Conservation (phyloP, 2,329 filamentous ascomycete species). For the Colletotrichum australisinense region DNA sequence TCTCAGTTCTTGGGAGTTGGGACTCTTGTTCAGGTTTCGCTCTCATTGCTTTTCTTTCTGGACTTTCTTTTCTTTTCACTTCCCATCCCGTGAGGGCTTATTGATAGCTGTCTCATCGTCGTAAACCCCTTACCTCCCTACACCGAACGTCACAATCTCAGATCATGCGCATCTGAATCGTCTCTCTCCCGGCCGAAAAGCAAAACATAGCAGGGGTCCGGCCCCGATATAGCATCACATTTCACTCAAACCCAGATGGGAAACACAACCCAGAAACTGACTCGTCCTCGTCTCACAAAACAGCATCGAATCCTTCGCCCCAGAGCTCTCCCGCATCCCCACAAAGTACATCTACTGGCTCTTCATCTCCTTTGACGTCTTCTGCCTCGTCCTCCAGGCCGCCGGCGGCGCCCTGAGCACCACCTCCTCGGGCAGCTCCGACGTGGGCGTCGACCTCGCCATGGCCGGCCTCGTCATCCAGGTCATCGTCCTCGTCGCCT, state of each 20-base stretch:
- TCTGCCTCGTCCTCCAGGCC: slow-evolving; percentile 67
- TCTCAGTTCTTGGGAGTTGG: background rate
- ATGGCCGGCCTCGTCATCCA: slow-evolving; percentile 68
- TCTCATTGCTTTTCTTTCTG: background rate
- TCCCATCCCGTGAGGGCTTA: background rate
- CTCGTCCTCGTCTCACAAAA: background rate
- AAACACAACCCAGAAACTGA: background rate
- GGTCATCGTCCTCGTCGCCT: slow-evolving; percentile 64
- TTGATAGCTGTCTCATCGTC: background rate
- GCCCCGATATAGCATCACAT: background rate
- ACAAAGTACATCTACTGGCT: slow-evolving; percentile 55
- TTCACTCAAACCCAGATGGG: no score
- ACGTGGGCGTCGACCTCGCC: slow-evolving; percentile 52
- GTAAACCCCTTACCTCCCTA: no score
- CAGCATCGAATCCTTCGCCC: slow-evolving; percentile 53
- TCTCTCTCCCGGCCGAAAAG: background rate
- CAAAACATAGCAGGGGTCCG: no score
- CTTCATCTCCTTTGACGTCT: slow-evolving; percentile 64
- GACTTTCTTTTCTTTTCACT: background rate
- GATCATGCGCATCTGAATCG: background rate
- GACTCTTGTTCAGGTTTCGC: background rate
- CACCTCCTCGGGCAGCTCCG: slow-evolving; percentile 55
- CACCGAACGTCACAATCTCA: background rate
- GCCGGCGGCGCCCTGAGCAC: slow-evolving; percentile 64
- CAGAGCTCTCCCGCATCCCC: slow-evolving; percentile 52